Conservation (phyloP, 208 protist genomes). For the Trypanosoma grayi region DNA sequence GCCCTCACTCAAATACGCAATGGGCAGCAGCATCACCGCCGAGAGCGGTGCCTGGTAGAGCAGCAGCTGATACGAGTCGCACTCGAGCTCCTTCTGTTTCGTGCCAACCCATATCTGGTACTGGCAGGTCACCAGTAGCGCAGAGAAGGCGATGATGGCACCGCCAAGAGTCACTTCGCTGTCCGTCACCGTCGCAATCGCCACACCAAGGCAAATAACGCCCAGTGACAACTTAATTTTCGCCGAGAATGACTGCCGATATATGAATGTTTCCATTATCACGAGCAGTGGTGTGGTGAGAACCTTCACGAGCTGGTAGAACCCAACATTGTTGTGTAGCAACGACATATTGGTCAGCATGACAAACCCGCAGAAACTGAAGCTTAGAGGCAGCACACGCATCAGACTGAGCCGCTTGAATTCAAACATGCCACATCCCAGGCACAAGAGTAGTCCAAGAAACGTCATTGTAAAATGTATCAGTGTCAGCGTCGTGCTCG, state of each 20-base stretch:
- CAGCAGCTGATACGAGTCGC: slow-evolving; percentile 81
- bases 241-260: slow-evolving; percentile 41
- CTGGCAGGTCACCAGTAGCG: slow-evolving; percentile 73
- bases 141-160: slow-evolving; percentile 52
- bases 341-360: slow-evolving; percentile 87
- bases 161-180: slow-evolving; percentile 65
- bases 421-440: slow-evolving; percentile 44
- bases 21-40: slow-evolving; percentile 51
- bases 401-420: slow-evolving; percentile 41
- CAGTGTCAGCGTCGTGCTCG: slow-evolving; percentile 55
- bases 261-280: slow-evolving; percentile 64
- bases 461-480: slow-evolving; percentile 74
- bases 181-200: slow-evolving; percentile 69
- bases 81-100: slow-evolving; percentile 80
- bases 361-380: slow-evolving; percentile 88
- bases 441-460: slow-evolving; percentile 45
- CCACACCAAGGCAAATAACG: slow-evolving; percentile 65
- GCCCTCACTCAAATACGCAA: slow-evolving; percentile 52
- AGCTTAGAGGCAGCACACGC: slow-evolving; percentile 65
- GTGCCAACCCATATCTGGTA: slow-evolving; percentile 89
- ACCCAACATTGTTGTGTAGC: slow-evolving; percentile 84
- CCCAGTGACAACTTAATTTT: slow-evolving; percentile 50
- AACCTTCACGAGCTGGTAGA: slow-evolving; percentile 90
- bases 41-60: slow-evolving; percentile 87
- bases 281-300: slow-evolving; percentile 70